Conservation (phyloP, 345 rosid genomes). For the Arabis alpina region DNA sequence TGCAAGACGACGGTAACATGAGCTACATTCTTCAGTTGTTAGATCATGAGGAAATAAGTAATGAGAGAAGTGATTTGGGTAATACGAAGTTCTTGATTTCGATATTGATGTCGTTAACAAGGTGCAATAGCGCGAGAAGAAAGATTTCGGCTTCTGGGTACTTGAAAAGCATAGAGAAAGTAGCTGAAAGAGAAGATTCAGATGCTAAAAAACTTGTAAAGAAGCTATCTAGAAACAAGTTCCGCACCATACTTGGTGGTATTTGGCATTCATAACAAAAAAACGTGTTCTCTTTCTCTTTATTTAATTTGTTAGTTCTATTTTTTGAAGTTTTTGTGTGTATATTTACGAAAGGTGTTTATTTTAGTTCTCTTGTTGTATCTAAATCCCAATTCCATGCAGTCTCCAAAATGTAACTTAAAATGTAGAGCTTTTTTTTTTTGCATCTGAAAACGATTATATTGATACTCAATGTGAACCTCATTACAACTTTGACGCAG, state of each 20-base stretch:
- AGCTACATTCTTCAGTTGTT: conserved; percentile 58
- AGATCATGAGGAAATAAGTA: conserved; percentile 52
- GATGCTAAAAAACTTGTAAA: conserved; percentile 75
- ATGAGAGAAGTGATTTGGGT: conserved; percentile 18
- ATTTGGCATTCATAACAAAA: conserved; percentile 59
- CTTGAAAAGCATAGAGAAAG: conserved; percentile 66
- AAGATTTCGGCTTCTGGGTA: conserved; percentile 71
- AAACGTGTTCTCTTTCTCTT: neutral
- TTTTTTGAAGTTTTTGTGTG: conserved; percentile 4
- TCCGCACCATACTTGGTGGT: conserved; percentile 67
- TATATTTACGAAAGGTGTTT: conserved; percentile 18
- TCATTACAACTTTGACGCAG: too few species aligned
- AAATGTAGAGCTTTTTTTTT: too few species aligned
- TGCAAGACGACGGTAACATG: conserved; percentile 62
- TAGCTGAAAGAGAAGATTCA: conserved; percentile 65
- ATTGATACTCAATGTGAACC: too few species aligned
- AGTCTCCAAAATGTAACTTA: neutral
- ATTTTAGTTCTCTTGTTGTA: neutral
- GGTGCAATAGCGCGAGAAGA: conserved; percentile 65
- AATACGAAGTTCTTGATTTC: conserved; percentile 56
- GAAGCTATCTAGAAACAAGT: conserved; percentile 62
- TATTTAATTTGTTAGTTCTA: neutral
- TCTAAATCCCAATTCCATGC: neutral
- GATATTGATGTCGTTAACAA: conserved; percentile 59
- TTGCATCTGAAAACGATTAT: too few species aligned